Evolutionary conservation across 768 basidiomycete species (phyloP).

Genomic region (Termitomyces sp.): DNA sequence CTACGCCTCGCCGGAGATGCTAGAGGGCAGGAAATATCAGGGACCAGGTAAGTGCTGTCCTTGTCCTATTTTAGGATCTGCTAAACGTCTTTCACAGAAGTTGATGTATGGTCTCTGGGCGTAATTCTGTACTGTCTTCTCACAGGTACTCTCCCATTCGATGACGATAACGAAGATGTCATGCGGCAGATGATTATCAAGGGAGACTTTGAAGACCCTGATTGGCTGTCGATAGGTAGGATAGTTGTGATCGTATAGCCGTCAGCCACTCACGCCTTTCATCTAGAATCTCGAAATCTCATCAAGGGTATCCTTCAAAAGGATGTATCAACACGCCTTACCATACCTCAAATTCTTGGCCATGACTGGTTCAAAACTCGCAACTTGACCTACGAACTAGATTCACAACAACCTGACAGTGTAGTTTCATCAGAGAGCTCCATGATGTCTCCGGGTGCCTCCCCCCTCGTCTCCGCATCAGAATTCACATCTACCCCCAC

Average conservation of each 20-base stretch:
- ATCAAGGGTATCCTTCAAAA: slow-evolving; percentile 73
- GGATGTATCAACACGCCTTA: slow-evolving; percentile 71
- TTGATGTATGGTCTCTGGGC: slow-evolving; percentile 93
- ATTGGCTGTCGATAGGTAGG: slow-evolving; percentile 86
- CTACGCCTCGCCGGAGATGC: slow-evolving; percentile 91
- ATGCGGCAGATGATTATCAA: slow-evolving; percentile 85
- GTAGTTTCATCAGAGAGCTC: slow-evolving; percentile 51
- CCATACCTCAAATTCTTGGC: slow-evolving; percentile 80
- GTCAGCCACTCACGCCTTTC: neutral
- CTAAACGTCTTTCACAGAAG: slow-evolving; percentile 53
- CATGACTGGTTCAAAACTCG: slow-evolving; percentile 80
- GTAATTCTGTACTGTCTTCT: slow-evolving; percentile 88
- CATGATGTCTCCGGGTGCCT: slow-evolving; percentile 51
- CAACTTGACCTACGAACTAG: slow-evolving; percentile 30
- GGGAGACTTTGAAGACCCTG: slow-evolving; percentile 87
- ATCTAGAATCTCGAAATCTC: slow-evolving; percentile 79
- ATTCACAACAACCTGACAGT: slow-evolving; percentile 25
- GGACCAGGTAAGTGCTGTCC: slow-evolving; percentile 68
- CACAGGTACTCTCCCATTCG: slow-evolving; percentile 87
- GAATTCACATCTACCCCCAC: slow-evolving; percentile 50
- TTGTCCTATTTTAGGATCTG: neutral
- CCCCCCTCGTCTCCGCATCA: slow-evolving; percentile 35
- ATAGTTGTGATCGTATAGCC: neutral
- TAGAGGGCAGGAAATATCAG: slow-evolving; percentile 82
- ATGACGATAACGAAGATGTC: slow-evolving; percentile 79